Percentiles rank a stretch among this genome's conserved stretches.
Conservation (phyloP, 2,329 filamentous ascomycete species). For the Ophiostoma sp. region DNA sequence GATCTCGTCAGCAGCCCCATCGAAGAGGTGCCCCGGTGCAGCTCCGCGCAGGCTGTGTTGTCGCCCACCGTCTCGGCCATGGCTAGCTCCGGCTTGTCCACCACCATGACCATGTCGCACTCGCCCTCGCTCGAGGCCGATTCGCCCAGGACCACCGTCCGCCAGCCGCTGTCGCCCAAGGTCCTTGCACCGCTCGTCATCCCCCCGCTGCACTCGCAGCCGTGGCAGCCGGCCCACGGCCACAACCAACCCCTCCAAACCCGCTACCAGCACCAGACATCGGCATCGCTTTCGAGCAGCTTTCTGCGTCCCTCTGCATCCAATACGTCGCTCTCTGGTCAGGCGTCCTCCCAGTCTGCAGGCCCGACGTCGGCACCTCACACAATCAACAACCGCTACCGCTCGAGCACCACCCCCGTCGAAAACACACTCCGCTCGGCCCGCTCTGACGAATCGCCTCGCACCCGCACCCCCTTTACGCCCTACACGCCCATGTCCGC, state of each 20-base stretch:
- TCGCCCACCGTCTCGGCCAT: constrained; percentile 17
- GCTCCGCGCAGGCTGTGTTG: constrained; percentile 27
- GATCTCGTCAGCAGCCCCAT: constrained; percentile 30
- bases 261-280: constrained; percentile 22
- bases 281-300: constrained; percentile 15
- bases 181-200: constrained; percentile 54
- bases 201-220: constrained; percentile 34
- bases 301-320: constrained; percentile 30
- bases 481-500: constrained; percentile 41
- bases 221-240: background rate
- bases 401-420: constrained; percentile 41
- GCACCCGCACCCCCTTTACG: constrained; percentile 42
- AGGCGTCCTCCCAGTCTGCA: background rate
- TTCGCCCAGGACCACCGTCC: background rate
- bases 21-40: constrained; percentile 28
- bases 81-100: background rate
- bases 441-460: constrained; percentile 45
- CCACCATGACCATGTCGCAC: background rate
- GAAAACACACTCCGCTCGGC: constrained; percentile 40
- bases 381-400: constrained; percentile 37
- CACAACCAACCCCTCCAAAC: background rate
- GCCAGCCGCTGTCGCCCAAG: constrained; percentile 47
- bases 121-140: constrained; percentile 1
- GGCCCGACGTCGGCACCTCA: constrained; percentile 25
- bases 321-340: constrained; percentile 38